Conservation (phyloP, 2,329 filamentous ascomycete species). For the Hyphodiscus sp. region DNA sequence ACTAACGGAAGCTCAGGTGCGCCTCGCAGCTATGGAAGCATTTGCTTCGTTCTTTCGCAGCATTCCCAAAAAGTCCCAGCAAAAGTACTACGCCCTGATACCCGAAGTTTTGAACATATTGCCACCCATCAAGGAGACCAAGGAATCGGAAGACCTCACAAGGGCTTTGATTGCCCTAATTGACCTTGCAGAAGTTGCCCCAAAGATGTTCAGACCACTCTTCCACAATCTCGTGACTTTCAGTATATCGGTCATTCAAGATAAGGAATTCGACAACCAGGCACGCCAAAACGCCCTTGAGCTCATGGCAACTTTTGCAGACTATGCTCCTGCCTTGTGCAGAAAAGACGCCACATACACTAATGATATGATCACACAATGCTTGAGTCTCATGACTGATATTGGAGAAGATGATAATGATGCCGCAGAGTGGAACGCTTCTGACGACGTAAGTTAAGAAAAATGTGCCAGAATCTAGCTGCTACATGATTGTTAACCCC, state of each 20-base stretch:
- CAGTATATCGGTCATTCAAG: constrained; percentile 86
- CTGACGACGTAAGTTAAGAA: constrained; percentile 67
- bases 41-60: constrained; percentile 95
- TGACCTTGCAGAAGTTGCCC: constrained; percentile 86
- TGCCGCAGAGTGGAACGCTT: constrained; percentile 84
- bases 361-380: constrained; percentile 96
- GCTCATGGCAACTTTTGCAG: constrained; percentile 95
- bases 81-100: constrained; percentile 80
- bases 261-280: constrained; percentile 88
- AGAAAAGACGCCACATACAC: constrained; percentile 90
- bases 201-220: constrained; percentile 95
- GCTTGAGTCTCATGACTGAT: constrained; percentile 95
- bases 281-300: constrained; percentile 93
- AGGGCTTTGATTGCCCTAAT: constrained; percentile 87
- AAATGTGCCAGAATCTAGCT: neutral
- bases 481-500: constrained; percentile 25
- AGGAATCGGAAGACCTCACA: constrained; percentile 85
- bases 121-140: constrained; percentile 84
- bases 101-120: constrained; percentile 92
- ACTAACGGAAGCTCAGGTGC: constrained; percentile 52
- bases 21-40: constrained; percentile 90
- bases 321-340: constrained; percentile 90
- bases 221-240: constrained; percentile 92
- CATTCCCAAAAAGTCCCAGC: constrained; percentile 78
- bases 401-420: constrained; percentile 92